Base-by-base conservation (phyloP, 2,329 filamentous ascomycete species). In the Fusarium tuaranense region DNA sequence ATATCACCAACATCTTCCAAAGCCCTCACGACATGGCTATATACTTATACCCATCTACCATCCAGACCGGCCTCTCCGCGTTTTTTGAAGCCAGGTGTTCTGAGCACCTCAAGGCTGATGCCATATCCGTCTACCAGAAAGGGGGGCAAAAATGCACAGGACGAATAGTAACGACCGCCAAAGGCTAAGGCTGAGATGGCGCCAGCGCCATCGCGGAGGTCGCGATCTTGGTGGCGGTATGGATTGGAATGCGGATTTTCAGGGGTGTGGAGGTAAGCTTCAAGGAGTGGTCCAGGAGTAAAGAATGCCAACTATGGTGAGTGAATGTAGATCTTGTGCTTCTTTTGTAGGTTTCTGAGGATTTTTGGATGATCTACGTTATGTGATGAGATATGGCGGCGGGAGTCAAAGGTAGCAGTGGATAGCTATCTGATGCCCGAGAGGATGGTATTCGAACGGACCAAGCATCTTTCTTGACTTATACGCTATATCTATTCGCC, bases 311-410 rank as follows among this genome's bases (percentile, higher is more conserved):
- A 59, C 67, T 7, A 38, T 41, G 13, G 39, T 27, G 61, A 30
- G 39, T 63, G 59, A 41, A n/a, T 39, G 41, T 34, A 72, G 68
- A 32, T 67, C 41, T 10, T 63, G 38, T 60, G 12, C 39, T 32
- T 36, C 14, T 59, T 58, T n/a, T 7, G 22, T 38, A 53, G 18
- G 71, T 72, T 32, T 64, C 68, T 69, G 62, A 22, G n/a, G 58
- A 63, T 60, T 53, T 53, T 46, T 25, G 48, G 60, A 61, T 8
- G 18, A 64, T 73, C 65, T 46, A 41, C 65, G 59, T 61, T 30
- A 67, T 69, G 69, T 70, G 66, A 69, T 69, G 48, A 64, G 62
- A 60, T 55, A 44, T 72, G 57, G 22, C 57, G 65, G 59, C 72
- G 69, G 6, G 59, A 53, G 63, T 72, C 68, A 66, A 69, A 68